phyloP scores from a whole-genome alignment of 139 green algal species.

The Chloropicon primus region DNA sequence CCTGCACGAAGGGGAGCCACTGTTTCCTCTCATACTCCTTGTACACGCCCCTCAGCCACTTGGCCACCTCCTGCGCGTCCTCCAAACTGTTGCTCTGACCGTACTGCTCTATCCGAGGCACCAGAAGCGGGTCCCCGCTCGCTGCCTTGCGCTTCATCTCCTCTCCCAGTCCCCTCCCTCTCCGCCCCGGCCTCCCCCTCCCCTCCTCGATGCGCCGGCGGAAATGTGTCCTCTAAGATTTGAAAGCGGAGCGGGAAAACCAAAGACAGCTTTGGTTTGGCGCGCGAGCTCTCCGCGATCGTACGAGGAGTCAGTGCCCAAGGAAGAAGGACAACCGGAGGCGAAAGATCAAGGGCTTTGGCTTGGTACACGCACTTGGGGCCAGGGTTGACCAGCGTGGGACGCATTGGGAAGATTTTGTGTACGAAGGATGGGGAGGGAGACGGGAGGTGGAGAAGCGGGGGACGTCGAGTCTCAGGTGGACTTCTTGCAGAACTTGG shows the following conservation, averaged over 20 bases:
- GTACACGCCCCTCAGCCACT: conserved; percentile 37
- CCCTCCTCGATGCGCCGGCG: neutral
- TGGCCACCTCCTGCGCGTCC: conserved; percentile 43
- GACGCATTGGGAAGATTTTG: too few relatives aligned
- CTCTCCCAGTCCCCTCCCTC: neutral
- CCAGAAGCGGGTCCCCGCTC: conserved; percentile 37
- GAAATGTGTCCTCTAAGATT: too few relatives aligned
- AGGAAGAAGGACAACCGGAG: too few relatives aligned
- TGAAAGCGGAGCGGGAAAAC: too few relatives aligned
- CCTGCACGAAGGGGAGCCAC: conserved; percentile 25
- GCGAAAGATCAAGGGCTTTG: too few relatives aligned
- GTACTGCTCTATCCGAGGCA: conserved; percentile 47
- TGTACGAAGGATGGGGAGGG: too few relatives aligned
- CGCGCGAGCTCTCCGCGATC: too few relatives aligned
- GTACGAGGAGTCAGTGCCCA: too few relatives aligned
- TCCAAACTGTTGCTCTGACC: conserved; percentile 34
- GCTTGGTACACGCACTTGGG: too few relatives aligned
- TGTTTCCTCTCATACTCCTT: conserved; percentile 54
- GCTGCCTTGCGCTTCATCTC: conserved; percentile 14
- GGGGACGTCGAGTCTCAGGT: neutral
- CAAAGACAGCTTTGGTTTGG: too few relatives aligned
- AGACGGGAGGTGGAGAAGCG: neutral
- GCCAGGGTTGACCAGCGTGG: too few relatives aligned
- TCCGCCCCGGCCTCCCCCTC: neutral
- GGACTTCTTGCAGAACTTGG: neutral